Evolutionary conservation across 1,284 basidiomycete species (phyloP).

Genomic region (Pseudozyma sp.): DNA sequence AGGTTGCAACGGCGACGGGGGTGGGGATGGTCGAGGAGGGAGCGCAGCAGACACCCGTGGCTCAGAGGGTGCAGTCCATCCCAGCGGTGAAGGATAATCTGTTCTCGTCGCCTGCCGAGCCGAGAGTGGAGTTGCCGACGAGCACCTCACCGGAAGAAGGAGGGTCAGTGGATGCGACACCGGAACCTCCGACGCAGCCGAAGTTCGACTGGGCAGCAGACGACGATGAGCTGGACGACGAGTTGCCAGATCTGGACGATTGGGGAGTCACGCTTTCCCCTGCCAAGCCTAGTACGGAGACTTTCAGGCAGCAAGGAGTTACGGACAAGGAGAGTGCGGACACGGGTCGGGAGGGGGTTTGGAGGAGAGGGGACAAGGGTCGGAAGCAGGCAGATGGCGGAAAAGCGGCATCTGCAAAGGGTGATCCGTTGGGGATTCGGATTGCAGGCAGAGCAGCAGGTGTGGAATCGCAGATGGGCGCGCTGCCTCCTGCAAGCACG

Average conservation of each 20-base stretch:
- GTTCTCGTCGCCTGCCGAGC: slow-evolving; percentile 38
- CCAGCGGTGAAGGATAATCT: slow-evolving; percentile 37
- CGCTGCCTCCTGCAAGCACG: slow-evolving; percentile 23
- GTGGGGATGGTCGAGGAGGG: background rate
- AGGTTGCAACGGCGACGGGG: background rate
- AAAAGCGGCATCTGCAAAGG: background rate
- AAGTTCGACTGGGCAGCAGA: slow-evolving; percentile 61
- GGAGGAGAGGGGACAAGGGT: background rate
- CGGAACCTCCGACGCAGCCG: slow-evolving; percentile 5
- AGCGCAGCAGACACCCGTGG: slow-evolving; percentile 24
- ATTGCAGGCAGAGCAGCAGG: slow-evolving; percentile 41
- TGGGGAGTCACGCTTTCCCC: slow-evolving; percentile 50
- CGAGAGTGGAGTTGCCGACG: slow-evolving; percentile 20
- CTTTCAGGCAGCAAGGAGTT: background rate
- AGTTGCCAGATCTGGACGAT: slow-evolving; percentile 56
- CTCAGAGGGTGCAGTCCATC: slow-evolving; percentile 30
- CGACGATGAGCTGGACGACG: slow-evolving; percentile 56
- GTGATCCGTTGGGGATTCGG: slow-evolving; percentile 25
- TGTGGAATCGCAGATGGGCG: slow-evolving; percentile 16
- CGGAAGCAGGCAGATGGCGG: background rate
- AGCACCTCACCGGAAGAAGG: background rate
- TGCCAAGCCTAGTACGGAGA: slow-evolving; percentile 18
- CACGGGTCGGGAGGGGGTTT: too few relatives aligned
- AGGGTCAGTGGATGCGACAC: slow-evolving; percentile 7
- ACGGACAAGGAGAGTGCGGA: background rate